Evolutionary conservation across 768 basidiomycete species (phyloP), one percentile per base, ranked within the genome.

Genomic region (Tricholoma matsutake): DNA sequence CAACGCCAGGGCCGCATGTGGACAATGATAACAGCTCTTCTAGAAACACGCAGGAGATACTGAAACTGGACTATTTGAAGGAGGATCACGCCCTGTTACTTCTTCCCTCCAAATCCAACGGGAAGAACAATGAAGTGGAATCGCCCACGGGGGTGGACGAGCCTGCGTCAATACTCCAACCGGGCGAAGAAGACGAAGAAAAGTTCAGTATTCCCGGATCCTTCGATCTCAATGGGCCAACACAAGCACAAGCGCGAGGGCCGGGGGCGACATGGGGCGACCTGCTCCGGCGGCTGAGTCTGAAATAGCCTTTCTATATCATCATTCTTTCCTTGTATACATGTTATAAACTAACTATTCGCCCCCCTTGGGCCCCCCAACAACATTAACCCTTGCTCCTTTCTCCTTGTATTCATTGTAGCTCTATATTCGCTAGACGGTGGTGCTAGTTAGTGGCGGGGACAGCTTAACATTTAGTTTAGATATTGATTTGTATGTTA

Each of bases 131-230:
- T 13, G 28, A 47, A 8, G 41, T 18, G 56, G 29, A 57, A 47
- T 31, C 16, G 22, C 43, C 28, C 10, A 31, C n/a, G 3, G 29
- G 32, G 18, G 6, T 69, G 7, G 61, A 68, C 0, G 69, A 74
- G 52, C 67, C 71, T 0, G 68, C 69, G 47, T 66, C 69, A 10
- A 64, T 58, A n/a, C 11, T 45, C 2, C 35, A 61, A 16, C 58
- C 49, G 1, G 63, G 63, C 35, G 64, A 64, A 53, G 58, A 58
- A 5, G 63, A 63, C 2, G 59, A 57, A 18, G 63, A 75, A 28
- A 75, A 77, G 28, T 59, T 69, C 20, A 67, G 55, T 57, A 85
- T 86, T 72, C 86, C 85, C 1, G 85, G 86, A 9, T 81, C 82
- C 31, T 84, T 85, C 62, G 74, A 79, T 60, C 31, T 73, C 29